These are phyloP conservation scores for Nephelium lappaceum DNA, from an alignment of 345 rosid genomes.

Conservation along the genomic window DNA sequence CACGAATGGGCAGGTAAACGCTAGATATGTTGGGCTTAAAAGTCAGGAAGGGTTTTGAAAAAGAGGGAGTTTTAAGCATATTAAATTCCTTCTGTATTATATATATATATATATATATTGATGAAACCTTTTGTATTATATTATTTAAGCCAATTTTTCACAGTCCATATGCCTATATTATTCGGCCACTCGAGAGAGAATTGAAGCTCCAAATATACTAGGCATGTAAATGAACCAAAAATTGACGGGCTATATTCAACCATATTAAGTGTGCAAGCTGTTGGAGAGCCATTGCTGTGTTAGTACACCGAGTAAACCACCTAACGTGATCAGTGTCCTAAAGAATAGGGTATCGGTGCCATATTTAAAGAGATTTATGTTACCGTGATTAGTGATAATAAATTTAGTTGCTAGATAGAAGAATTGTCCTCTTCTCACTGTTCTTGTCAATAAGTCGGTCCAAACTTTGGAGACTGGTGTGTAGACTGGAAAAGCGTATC, in stretches of 20 bases:
- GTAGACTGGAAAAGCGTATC: too few relatives aligned
- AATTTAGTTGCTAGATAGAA: not conserved
- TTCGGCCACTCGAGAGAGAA: too few relatives aligned
- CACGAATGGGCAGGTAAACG: constrained; percentile 13
- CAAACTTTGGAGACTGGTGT: too few relatives aligned
- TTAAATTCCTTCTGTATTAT: not conserved
- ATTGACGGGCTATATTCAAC: too few relatives aligned
- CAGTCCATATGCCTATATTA: too few relatives aligned
- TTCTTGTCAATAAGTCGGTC: too few relatives aligned
- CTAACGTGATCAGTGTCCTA: not conserved
- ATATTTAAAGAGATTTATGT: not conserved
- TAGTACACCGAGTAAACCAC: not conserved
- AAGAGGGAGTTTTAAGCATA: not conserved
- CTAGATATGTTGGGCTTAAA: constrained; percentile 1
- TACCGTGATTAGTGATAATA: not conserved
- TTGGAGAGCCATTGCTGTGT: not conserved
- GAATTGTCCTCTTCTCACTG: too few relatives aligned
- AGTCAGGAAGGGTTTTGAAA: not conserved
- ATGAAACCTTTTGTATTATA: not conserved
- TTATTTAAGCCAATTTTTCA: not conserved
- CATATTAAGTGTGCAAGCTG: too few relatives aligned
- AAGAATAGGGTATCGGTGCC: not conserved
- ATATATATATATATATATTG: too few relatives aligned
- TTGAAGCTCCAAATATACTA: too few relatives aligned
- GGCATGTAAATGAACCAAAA: too few relatives aligned